A percentile compares a stretch with the other conserved stretches of the same genome.
These are phyloP conservation scores for Boletus smithii DNA, from an alignment of 1,284 basidiomycete genomes.

Conservation along the genomic window DNA sequence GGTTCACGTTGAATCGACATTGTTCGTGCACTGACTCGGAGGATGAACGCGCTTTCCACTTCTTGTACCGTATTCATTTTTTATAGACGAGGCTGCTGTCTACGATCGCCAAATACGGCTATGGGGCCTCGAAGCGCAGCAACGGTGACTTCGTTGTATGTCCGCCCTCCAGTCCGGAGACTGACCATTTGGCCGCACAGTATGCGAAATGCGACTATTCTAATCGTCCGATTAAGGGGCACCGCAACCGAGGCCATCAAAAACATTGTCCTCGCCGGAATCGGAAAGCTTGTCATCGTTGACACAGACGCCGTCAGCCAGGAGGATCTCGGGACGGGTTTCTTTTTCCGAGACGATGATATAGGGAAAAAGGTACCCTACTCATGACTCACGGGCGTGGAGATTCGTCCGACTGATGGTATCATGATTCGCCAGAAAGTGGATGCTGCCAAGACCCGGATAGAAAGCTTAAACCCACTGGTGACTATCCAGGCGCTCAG, in stretches of 20 bases:
- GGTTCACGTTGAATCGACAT: neutral
- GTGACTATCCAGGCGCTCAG: slow-evolving; percentile 75
- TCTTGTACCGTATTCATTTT: neutral
- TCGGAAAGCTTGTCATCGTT: slow-evolving; percentile 68
- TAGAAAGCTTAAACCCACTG: slow-evolving; percentile 89
- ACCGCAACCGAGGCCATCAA: slow-evolving; percentile 96
- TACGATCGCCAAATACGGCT: slow-evolving; percentile 97
- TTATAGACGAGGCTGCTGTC: slow-evolving; percentile 74
- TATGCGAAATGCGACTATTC: slow-evolving; percentile 91
- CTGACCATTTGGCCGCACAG: slow-evolving; percentile 41
- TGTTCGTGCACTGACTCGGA: slow-evolving; percentile 6
- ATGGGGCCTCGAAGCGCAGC: slow-evolving; percentile 98
- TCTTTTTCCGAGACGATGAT: slow-evolving; percentile 92
- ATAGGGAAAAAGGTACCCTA: slow-evolving; percentile 76
- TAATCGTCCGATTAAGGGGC: slow-evolving; percentile 79
- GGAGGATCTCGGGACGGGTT: slow-evolving; percentile 88
- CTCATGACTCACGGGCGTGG: slow-evolving; percentile 11
- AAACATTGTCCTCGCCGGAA: slow-evolving; percentile 82
- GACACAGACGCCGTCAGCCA: slow-evolving; percentile 60
- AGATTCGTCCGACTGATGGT: slow-evolving; percentile 37
- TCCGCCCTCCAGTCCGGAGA: neutral
- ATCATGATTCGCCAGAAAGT: slow-evolving; percentile 58
- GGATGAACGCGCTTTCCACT: neutral
- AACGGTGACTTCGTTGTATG: slow-evolving; percentile 56
- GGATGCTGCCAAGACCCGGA: slow-evolving; percentile 76